Base-by-base conservation (phyloP, 371 early-diverging fungal genomes). In the Apophysomyces elegans region DNA sequence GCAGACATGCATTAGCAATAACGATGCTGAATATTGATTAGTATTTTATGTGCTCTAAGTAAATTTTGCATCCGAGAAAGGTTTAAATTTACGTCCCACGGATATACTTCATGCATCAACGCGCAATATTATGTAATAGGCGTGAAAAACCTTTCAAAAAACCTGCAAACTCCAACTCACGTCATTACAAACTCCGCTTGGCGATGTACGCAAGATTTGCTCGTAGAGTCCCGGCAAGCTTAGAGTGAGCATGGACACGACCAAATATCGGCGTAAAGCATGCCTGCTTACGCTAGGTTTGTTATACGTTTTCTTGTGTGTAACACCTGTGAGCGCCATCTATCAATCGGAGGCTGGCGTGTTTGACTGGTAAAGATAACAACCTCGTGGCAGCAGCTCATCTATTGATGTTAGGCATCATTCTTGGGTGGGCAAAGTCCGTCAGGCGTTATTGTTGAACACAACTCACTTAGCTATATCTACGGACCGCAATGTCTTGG, bases 401-500 rank as follows among this genome's bases (percentile, higher is more conserved):
- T 37, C 36, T 21, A 37, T 8, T 13, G 21, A 18, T 5, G 43
- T 47, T 70, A 90, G 90, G 90, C 87, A 85, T 73, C 87, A 88
- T 59, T 70, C 70, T 43, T 87, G 87, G 84, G 73, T 88, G 44
- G 91, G 91, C 18, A 79, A 84, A 46, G 79, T 88, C 37, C 67
- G 65, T 39, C 64, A 78, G 67, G 63, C 77, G 18, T 72, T 77
- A 14, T 70, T 69, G 1, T 61, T 91, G 18, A 5, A 50, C 21
- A 21, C 54, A 7, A 50, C 54, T 5, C 54, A 50, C 21, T 16
- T 50, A 21, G 70, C 75, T 58, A 82, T 89, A 18, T 87, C 81
- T 14, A 86, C 91, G 5, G 82, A 85, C 59, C 84, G 79, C 56
- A 88, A 90, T 64, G 84, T 86, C 5, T 62, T 93, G 26, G 90